phyloP scores from a whole-genome alignment of 2,329 filamentous ascomycete genomes.

The Colletotrichum plurivorum region DNA sequence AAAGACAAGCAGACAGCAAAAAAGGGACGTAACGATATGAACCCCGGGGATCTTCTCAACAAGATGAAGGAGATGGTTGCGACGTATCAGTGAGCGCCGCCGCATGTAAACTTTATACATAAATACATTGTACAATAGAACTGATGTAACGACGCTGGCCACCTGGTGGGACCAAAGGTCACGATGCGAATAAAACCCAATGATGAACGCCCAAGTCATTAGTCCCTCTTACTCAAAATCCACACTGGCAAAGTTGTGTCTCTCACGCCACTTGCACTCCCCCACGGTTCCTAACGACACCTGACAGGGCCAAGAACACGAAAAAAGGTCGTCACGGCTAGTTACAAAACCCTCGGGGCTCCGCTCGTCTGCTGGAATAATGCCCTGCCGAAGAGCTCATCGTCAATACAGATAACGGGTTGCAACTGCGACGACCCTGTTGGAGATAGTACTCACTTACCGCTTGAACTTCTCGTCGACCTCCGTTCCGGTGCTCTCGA shows the following conservation, averaged over 20 bases:
- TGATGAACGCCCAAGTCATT: conserved; percentile 1
- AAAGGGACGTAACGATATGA: conserved; percentile 55
- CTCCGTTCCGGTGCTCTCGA: conserved; percentile 71
- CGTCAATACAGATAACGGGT: neutral
- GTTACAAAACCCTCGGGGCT: neutral
- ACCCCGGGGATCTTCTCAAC: conserved; percentile 59
- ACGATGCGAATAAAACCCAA: conserved; percentile 6
- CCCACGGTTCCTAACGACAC: neutral
- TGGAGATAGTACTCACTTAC: conserved; percentile 48
- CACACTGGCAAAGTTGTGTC: neutral
- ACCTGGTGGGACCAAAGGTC: neutral
- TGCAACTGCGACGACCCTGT: neutral
- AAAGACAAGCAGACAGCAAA: conserved; percentile 49
- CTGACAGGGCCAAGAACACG: neutral
- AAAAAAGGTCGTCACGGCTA: neutral
- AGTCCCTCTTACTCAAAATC: neutral
- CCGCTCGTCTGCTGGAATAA: neutral
- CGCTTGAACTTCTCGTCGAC: conserved; percentile 64
- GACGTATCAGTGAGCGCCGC: conserved; percentile 59
- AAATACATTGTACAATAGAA: conserved; percentile 28
- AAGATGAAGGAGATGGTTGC: conserved; percentile 62
- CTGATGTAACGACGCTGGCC: conserved; percentile 2
- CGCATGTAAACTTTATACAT: conserved; percentile 25
- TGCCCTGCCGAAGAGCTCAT: neutral
- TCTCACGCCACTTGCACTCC: neutral